Percentiles rank a stretch among this genome's conserved stretches.
Evolutionary conservation across 176 grass and related monocot species (phyloP).

Genomic region (Melocanna baccifera): DNA sequence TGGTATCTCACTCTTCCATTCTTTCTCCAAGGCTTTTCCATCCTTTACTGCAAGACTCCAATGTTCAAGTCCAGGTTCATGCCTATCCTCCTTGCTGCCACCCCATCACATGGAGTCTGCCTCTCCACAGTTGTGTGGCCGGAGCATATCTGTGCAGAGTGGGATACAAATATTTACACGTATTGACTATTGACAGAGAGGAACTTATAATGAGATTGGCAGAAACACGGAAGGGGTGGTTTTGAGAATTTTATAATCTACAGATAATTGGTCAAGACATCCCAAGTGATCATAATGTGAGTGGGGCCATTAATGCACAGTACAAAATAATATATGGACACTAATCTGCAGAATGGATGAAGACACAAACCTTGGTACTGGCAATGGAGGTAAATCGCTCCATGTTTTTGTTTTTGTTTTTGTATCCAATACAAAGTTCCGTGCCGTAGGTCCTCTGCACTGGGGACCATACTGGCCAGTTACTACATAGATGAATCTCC

Average conservation of each 20-base stretch:
- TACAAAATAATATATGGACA: not conserved
- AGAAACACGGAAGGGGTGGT: too few species aligned
- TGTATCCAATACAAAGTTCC: conserved; percentile 86
- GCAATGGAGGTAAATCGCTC: conserved; percentile 73
- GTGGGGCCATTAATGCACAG: not conserved
- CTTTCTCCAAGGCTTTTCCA: conserved; percentile 66
- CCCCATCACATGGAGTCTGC: conserved; percentile 84
- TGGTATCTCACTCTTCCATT: conserved; percentile 72
- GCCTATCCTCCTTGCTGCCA: conserved; percentile 83
- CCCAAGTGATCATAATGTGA: not conserved
- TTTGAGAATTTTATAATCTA: too few species aligned
- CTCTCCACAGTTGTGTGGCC: conserved; percentile 79
- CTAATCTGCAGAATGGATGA: not conserved
- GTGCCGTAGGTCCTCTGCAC: conserved; percentile 79
- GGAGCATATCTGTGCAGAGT: conserved; percentile 55
- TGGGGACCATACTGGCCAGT: conserved; percentile 77
- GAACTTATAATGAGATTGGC: not conserved
- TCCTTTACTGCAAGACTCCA: conserved; percentile 75
- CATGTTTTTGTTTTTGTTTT: conserved; percentile 79
- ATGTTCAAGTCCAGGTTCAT: conserved; percentile 66
- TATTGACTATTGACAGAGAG: too few species aligned
- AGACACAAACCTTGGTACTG: conserved; percentile 67
- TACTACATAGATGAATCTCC: conserved; percentile 76
- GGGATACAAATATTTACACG: not conserved
- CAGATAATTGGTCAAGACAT: not conserved